phyloP scores from a whole-genome alignment of 2,329 filamentous ascomycete genomes.

The Diaporthe amygdali region DNA sequence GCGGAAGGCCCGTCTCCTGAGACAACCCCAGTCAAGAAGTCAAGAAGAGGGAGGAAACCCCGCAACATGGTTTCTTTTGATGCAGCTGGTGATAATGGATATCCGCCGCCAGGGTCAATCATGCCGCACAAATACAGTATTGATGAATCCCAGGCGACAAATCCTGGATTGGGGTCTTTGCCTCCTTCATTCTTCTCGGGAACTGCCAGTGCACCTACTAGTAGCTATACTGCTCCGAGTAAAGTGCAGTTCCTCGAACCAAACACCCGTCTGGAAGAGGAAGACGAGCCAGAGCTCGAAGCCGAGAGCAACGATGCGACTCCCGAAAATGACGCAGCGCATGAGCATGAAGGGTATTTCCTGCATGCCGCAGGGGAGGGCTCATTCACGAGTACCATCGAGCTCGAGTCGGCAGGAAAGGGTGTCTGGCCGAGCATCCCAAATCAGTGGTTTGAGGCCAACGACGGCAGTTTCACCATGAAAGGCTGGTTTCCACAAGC shows the following conservation, averaged over 20 bases:
- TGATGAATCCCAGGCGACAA: slow-evolving; percentile 1
- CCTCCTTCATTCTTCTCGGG: slow-evolving; percentile 32
- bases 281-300: slow-evolving; percentile 25
- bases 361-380: background rate
- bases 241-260: slow-evolving; percentile 46
- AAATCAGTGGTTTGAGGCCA: slow-evolving; percentile 39
- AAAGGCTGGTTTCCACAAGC: slow-evolving; percentile 49
- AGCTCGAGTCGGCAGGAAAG: slow-evolving; percentile 4
- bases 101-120: background rate
- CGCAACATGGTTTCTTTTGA: background rate
- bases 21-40: background rate
- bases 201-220: background rate
- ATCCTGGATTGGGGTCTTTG: slow-evolving; percentile 30
- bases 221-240: slow-evolving; percentile 17
- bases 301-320: slow-evolving; percentile 20
- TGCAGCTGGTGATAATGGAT: background rate
- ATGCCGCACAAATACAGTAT: slow-evolving; percentile 19
- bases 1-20: background rate
- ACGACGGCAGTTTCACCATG: slow-evolving; percentile 46
- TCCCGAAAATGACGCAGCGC: slow-evolving; percentile 3
- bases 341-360: background rate
- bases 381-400: background rate
- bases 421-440: slow-evolving; percentile 20
- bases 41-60: slow-evolving; percentile 10
- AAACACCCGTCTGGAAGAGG: slow-evolving; percentile 44